phyloP scores from a whole-genome alignment of 768 basidiomycete species.

The Rhizopogon vulgaris region DNA sequence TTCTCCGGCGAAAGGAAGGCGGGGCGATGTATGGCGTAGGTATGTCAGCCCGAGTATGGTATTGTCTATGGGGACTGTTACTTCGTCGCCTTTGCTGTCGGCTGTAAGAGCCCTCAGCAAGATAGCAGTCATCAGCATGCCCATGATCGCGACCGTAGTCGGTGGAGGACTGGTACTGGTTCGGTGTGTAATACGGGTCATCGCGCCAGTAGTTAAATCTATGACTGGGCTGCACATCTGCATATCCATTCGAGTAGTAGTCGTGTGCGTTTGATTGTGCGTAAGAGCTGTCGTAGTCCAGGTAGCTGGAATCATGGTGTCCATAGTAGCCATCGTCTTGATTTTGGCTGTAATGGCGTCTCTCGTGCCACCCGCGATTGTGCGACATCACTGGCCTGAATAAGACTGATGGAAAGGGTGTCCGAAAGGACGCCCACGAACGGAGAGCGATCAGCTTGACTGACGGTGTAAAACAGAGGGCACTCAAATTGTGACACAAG shows the following conservation, averaged over 20 bases:
- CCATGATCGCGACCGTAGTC: background rate
- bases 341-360: background rate
- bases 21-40: constrained; percentile 3
- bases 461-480: background rate
- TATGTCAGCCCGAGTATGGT: background rate
- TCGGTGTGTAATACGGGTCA: background rate
- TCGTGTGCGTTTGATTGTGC: background rate
- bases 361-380: background rate
- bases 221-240: background rate
- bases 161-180: background rate
- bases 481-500: background rate
- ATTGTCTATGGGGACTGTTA: background rate
- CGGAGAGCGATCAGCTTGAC: background rate
- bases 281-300: background rate
- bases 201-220: background rate
- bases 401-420: background rate
- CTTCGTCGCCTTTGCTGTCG: background rate
- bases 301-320: background rate
- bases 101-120: background rate
- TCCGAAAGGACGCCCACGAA: background rate
- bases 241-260: background rate
- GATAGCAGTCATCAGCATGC: background rate
- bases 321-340: background rate
- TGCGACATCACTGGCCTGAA: background rate
- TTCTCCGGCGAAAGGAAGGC: constrained; percentile 7